Evolutionary conservation across 2,329 filamentous ascomycete species (phyloP).

Genomic region (Ambrosiella xylebori): DNA sequence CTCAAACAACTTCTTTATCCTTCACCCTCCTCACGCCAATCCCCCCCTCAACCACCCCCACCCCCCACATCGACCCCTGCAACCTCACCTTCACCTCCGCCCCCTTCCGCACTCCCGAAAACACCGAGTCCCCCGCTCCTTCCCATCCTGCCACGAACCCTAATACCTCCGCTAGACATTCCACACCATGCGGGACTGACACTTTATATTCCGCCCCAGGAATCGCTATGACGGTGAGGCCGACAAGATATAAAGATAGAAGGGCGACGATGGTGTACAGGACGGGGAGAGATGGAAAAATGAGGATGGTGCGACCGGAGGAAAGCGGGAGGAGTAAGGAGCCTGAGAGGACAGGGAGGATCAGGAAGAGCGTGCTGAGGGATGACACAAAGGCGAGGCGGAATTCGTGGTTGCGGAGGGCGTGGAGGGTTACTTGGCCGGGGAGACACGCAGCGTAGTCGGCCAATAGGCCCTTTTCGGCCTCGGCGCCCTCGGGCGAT

Average conservation of each 20-base stretch:
- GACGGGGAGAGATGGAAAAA: conserved; percentile 57
- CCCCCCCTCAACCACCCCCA: conserved; percentile 28
- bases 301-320: conserved; percentile 33
- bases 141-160: conserved; percentile 60
- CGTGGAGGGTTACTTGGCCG: conserved; percentile 39
- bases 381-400: conserved; percentile 44
- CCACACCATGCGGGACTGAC: conserved; percentile 55
- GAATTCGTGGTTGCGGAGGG: conserved; percentile 44
- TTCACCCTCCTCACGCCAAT: conserved; percentile 23
- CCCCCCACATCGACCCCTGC: conserved; percentile 31
- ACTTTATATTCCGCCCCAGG: conserved; percentile 39
- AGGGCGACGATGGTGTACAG: conserved; percentile 59
- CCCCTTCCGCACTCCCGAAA: conserved; percentile 50
- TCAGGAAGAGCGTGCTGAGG: conserved; percentile 28
- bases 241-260: conserved; percentile 51
- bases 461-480: conserved; percentile 46
- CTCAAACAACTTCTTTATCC: background rate
- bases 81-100: conserved; percentile 52
- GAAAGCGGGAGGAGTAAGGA: conserved; percentile 61
- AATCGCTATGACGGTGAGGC: conserved; percentile 38
- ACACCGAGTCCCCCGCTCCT: conserved; percentile 53
- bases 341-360: conserved; percentile 50
- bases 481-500: conserved; percentile 38
- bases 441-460: conserved; percentile 55
- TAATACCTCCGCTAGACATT: conserved; percentile 58